phyloP scores from a whole-genome alignment of 495 filamentous ascomycete species.

The Aspergillus sparsus region DNA sequence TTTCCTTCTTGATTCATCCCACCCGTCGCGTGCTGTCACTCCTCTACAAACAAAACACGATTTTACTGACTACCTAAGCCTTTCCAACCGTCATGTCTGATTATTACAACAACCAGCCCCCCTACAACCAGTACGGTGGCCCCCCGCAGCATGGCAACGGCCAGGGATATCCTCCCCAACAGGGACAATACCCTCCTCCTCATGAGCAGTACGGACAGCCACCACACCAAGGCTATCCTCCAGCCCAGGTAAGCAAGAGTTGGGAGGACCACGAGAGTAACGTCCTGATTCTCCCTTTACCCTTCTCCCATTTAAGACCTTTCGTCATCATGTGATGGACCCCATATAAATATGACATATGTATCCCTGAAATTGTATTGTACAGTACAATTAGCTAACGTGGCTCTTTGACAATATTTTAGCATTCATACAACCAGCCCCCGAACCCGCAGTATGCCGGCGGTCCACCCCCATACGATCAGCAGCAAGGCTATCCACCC shows the following conservation, averaged over 20 bases:
- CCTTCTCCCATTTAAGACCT: neutral
- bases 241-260: conserved; percentile 28
- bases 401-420: conserved; percentile 4
- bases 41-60: too few relatives aligned
- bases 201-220: conserved; percentile 29
- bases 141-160: conserved; percentile 14
- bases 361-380: neutral
- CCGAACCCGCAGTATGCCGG: conserved; percentile 21
- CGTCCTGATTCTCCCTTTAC: neutral
- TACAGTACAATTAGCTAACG: conserved; percentile 11
- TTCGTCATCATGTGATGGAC: too few relatives aligned
- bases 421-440: conserved; percentile 30
- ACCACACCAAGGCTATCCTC: conserved; percentile 34
- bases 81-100: conserved; percentile 20
- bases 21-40: neutral
- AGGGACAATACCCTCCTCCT: conserved; percentile 28
- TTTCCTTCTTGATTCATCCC: neutral
- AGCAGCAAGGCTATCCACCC: conserved; percentile 25
- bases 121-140: conserved; percentile 21
- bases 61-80: neutral
- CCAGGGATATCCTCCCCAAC: conserved; percentile 18
- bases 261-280: neutral
- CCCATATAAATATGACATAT: too few relatives aligned
- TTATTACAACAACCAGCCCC: conserved; percentile 13
- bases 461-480: conserved; percentile 23